These are phyloP conservation scores for Aspergillus avenaceus DNA, from an alignment of 495 filamentous ascomycete genomes.

Conservation along the genomic window DNA sequence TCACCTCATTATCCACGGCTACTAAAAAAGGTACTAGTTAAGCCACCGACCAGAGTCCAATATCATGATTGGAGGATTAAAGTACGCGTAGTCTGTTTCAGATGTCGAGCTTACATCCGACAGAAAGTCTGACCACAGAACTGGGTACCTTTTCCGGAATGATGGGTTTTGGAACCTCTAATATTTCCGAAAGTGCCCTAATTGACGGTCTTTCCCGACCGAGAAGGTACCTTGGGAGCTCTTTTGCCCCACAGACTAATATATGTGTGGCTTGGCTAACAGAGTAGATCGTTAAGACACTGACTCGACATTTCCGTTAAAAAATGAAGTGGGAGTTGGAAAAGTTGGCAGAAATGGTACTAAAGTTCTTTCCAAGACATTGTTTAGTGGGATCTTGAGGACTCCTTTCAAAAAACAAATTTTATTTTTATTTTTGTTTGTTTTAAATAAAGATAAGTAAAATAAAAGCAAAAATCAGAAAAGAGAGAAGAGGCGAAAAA, in stretches of 20 bases:
- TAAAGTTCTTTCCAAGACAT: not conserved
- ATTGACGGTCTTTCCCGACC: conserved; percentile 11
- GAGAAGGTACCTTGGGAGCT: conserved; percentile 2
- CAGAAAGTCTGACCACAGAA: conserved; percentile 13
- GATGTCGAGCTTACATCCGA: conserved; percentile 24
- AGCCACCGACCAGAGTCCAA: not conserved
- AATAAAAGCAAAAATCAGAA: not conserved
- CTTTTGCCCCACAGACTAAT: not conserved
- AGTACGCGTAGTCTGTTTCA: conserved; percentile 30
- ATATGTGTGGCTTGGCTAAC: not conserved
- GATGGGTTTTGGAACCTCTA: not conserved
- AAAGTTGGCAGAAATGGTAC: not conserved
- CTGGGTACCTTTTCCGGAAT: conserved; percentile 6
- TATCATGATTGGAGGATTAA: conserved; percentile 14
- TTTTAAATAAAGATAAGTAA: too few species aligned
- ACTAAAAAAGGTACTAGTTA: not conserved
- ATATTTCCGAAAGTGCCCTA: conserved; percentile 1
- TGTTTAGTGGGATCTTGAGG: too few species aligned
- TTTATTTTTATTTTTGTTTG: too few species aligned
- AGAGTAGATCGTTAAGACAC: not conserved
- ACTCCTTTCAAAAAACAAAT: too few species aligned
- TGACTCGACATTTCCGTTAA: too few species aligned
- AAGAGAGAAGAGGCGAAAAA: not conserved
- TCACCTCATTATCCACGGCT: not conserved
- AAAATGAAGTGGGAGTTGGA: too few species aligned